Percentiles rank a stretch among this genome's conserved stretches.
These are phyloP conservation scores for Curvularia sp. DNA, from an alignment of 2,329 filamentous ascomycete species.

Conservation along the genomic window DNA sequence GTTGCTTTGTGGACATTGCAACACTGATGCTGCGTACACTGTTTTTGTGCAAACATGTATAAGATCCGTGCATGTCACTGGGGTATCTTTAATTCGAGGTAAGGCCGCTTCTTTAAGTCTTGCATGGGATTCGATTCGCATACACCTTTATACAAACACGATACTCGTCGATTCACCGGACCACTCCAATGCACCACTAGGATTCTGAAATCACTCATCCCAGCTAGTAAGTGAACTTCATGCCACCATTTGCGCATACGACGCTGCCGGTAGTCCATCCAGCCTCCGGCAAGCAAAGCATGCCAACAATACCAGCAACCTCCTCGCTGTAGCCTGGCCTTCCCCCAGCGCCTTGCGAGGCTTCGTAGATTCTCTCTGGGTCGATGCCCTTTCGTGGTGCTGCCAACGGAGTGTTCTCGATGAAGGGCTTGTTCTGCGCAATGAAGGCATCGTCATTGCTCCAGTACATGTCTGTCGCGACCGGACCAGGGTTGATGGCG, in stretches of 20 bases:
- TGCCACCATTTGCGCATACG: slow-evolving; percentile 80
- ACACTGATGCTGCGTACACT: no score
- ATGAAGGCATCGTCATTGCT: slow-evolving; percentile 65
- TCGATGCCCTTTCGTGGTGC: slow-evolving; percentile 68
- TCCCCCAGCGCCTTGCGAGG: slow-evolving; percentile 58
- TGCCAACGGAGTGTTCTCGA: slow-evolving; percentile 70
- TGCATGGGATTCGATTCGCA: no score
- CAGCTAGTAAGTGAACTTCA: slow-evolving; percentile 54
- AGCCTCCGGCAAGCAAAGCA: slow-evolving; percentile 76
- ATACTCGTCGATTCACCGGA: neutral
- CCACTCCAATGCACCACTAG: neutral
- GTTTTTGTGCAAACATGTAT: no score
- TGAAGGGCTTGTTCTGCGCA: slow-evolving; percentile 65
- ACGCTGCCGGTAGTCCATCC: slow-evolving; percentile 81
- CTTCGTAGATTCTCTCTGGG: slow-evolving; percentile 61
- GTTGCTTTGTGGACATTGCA: no score
- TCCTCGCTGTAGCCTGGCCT: slow-evolving; percentile 70
- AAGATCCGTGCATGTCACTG: no score
- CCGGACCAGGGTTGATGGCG: slow-evolving; percentile 70
- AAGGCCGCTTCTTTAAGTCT: no score
- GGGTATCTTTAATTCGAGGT: no score
- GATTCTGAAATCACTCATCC: neutral
- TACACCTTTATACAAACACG: no score
- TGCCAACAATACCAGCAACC: slow-evolving; percentile 77
- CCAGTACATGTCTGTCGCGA: slow-evolving; percentile 69